Evolutionary conservation across 371 early-diverging fungal genomes (phyloP), one percentile per base, ranked within the genome.

Genomic region (Mortierella sp.): DNA sequence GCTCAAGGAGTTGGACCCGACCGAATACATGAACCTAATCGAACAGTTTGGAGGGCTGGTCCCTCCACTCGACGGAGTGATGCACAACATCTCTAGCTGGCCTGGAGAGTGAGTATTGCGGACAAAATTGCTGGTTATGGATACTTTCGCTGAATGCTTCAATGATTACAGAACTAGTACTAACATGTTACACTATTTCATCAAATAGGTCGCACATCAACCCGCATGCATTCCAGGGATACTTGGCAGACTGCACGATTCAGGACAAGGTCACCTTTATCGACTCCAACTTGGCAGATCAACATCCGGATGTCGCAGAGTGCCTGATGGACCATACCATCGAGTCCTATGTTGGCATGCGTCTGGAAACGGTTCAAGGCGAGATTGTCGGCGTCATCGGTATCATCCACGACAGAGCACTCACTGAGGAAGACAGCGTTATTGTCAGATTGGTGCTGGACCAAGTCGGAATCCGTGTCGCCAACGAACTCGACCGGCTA

Each of bases 401-500:
- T 14, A 71, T 81, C 47, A 81, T 81, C 31, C 82, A 81, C 43
- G 82, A 81, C 68, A 53, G 64, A n/a, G 68, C 53, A 22, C 48
- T 81, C 31, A 81, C 74, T 1, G 68, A 77, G 1, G 70, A 81
- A 34, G 82, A 81, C 43, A 74, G 73, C 4, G 1, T 48, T 37
- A 68, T 81, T 45, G 82, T 81, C 47, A 73, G 48, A 55, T 34
- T 65, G 16, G 78, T 89, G 22, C 41, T 90, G 45, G 79, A 84
- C 2, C 77, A 80, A 7, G 83, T 88, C 0, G 74, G 87, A 13
- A 52, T 69, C 29, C 86, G 91, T 43, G 84, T 86, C 22, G 78
- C 87, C 4, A 85, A 86, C 40, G 91, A 91, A 74, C 64, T 91
- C 61, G 87, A 86, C 58, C 87, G 88, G 22, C 41, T 89, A 34